Conservation (phyloP, 2,329 filamentous ascomycete species). For the Phoma sp. region DNA sequence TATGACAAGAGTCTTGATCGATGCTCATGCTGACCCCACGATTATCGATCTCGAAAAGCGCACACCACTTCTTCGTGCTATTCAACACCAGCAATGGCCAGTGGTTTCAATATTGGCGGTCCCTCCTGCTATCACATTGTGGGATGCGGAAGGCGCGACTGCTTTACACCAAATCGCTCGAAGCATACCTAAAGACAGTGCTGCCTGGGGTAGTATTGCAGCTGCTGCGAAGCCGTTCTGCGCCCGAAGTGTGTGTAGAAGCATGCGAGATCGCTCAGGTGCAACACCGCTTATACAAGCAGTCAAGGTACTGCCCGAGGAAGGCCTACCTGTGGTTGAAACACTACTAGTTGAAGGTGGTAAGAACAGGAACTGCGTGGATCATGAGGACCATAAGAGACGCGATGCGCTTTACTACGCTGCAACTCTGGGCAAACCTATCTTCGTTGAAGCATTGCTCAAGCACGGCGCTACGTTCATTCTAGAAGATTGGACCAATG, state of each 20-base stretch:
- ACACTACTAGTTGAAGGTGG: conserved; percentile 29
- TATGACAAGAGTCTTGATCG: conserved; percentile 31
- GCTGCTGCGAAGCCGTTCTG: conserved; percentile 35
- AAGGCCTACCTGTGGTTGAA: conserved; percentile 39
- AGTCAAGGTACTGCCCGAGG: conserved; percentile 36
- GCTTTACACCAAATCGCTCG: conserved; percentile 43
- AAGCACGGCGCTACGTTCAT: conserved; percentile 35
- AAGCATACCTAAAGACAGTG: conserved; percentile 29
- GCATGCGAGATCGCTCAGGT: conserved; percentile 42
- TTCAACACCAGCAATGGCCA: conserved; percentile 37
- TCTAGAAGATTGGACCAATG: conserved; percentile 35
- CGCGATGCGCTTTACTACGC: conserved; percentile 40
- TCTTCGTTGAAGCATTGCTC: conserved; percentile 38
- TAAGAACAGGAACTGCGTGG: conserved; percentile 35
- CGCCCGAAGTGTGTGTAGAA: conserved; percentile 40
- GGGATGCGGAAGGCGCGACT: conserved; percentile 41
- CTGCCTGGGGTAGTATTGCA: conserved; percentile 40
- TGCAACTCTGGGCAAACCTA: conserved; percentile 31
- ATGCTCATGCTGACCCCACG: conserved; percentile 32
- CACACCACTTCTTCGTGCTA: conserved; percentile 42
- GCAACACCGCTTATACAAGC: conserved; percentile 46
- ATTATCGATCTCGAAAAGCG: conserved; percentile 31
- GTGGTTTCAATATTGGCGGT: conserved; percentile 36
- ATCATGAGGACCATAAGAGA: conserved; percentile 41
- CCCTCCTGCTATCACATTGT: conserved; percentile 40